Evolutionary conservation across 2,329 filamentous ascomycete genomes (phyloP).

Genomic region (Leptosphaerulina australis): DNA sequence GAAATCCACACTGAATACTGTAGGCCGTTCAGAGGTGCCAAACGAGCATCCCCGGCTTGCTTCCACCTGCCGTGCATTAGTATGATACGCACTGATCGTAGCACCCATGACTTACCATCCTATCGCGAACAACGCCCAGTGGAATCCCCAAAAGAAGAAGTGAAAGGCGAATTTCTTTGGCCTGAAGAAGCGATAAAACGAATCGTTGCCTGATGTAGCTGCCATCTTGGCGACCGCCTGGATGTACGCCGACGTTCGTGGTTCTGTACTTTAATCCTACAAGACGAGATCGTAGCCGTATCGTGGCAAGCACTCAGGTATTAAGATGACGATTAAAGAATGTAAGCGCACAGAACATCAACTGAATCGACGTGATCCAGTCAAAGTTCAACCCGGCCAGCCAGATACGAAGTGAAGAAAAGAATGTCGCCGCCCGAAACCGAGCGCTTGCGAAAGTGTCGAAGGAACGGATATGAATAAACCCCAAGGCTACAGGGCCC

Average conservation of each 20-base stretch:
- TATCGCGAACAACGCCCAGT: conserved; percentile 77
- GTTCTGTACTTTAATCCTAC: background rate
- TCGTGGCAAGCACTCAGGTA: conserved; percentile 23
- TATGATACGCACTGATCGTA: background rate
- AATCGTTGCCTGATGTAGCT: conserved; percentile 13
- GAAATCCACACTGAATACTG: conserved; percentile 94
- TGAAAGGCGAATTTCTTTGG: conserved; percentile 78
- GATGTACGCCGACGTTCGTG: background rate
- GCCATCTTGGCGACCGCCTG: conserved; percentile 22
- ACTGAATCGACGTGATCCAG: conserved; percentile 42
- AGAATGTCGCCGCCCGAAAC: conserved; percentile 47
- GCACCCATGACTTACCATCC: conserved; percentile 71
- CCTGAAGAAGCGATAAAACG: conserved; percentile 56
- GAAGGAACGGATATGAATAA: conserved; percentile 39
- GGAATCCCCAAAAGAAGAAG: conserved; percentile 78
- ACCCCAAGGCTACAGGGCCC: conserved; percentile 40
- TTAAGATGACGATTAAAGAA: conserved; percentile 42
- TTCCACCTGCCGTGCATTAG: conserved; percentile 68
- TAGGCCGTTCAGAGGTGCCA: conserved; percentile 80
- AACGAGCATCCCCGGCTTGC: conserved; percentile 69
- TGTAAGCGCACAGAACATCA: conserved; percentile 40
- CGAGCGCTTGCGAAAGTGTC: conserved; percentile 33
- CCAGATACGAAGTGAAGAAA: conserved; percentile 51
- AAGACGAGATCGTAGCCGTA: background rate
- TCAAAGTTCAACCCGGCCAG: conserved; percentile 50